Evolutionary conservation across 257 asterid species (phyloP).

Genomic region (Anisodus acutangulus): DNA sequence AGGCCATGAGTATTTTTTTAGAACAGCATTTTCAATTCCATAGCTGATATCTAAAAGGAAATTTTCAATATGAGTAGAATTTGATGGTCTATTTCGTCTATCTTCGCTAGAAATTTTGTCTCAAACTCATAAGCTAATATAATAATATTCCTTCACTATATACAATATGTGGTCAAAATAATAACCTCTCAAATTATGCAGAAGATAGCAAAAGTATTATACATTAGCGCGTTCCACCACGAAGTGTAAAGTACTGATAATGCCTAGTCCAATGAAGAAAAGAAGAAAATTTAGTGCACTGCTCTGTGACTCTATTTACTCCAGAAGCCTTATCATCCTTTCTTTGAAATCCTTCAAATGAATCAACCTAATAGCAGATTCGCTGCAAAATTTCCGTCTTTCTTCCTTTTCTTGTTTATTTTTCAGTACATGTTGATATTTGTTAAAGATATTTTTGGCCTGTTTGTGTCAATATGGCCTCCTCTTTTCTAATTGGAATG

Average conservation of each 20-base stretch:
- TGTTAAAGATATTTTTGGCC: neutral
- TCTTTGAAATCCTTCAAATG: neutral
- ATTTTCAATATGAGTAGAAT: neutral
- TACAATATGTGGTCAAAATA: neutral
- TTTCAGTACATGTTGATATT: conserved; percentile 29
- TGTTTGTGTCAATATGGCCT: conserved; percentile 33
- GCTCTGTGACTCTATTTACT: conserved; percentile 6
- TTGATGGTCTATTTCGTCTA: neutral
- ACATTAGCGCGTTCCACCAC: neutral
- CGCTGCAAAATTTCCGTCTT: neutral
- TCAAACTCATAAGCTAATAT: conserved; percentile 12
- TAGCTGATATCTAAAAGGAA: conserved; percentile 1
- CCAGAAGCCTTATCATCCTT: neutral
- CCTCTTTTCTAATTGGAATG: conserved; percentile 85
- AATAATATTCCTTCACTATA: conserved; percentile 8
- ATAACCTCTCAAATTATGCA: neutral
- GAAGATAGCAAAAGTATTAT: neutral
- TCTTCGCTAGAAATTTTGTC: neutral
- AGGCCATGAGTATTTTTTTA: neutral
- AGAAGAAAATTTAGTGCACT: neutral
- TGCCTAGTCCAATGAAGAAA: neutral
- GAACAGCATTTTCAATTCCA: neutral
- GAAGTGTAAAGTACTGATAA: conserved; percentile 1
- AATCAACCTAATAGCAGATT: conserved; percentile 24
- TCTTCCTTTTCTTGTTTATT: neutral